Evolutionary conservation across 2,329 filamentous ascomycete species (phyloP).

Genomic region (Colletotrichum somersetense): DNA sequence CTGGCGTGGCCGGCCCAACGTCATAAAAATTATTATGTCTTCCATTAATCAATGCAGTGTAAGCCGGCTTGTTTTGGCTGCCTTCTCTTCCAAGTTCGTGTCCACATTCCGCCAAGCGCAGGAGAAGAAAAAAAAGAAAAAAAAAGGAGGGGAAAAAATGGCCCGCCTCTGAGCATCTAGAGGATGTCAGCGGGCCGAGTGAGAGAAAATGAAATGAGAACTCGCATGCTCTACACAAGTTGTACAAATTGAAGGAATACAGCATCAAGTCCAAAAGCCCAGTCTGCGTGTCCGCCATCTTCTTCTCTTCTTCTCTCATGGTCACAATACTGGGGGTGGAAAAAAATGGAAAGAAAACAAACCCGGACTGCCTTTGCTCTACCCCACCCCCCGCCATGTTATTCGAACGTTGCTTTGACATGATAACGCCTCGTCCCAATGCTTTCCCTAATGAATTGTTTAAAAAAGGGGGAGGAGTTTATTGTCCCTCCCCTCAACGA

Average conservation of each 20-base stretch:
- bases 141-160: background rate
- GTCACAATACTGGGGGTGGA: conserved; percentile 22
- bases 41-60: conserved; percentile 11
- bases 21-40: conserved; percentile 1
- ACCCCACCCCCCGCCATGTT: background rate
- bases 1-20: background rate
- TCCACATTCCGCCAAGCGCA: background rate
- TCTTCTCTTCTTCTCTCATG: conserved; percentile 35
- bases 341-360: conserved; percentile 7
- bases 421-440: conserved; percentile 39
- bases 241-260: background rate
- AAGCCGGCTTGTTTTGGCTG: background rate
- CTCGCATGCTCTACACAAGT: conserved; percentile 11
- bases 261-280: background rate
- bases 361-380: conserved; percentile 13
- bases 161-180: background rate
- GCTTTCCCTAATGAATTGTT: conserved; percentile 34
- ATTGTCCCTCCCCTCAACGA: conserved; percentile 1
- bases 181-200: background rate
- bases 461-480: background rate
- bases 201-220: background rate
- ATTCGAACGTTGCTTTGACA: conserved; percentile 24
- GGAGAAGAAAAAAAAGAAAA: too few species aligned
- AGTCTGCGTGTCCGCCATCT: conserved; percentile 1
- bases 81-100: background rate